phyloP scores from a whole-genome alignment of 495 filamentous ascomycete species.

The Xylaria castorea region DNA sequence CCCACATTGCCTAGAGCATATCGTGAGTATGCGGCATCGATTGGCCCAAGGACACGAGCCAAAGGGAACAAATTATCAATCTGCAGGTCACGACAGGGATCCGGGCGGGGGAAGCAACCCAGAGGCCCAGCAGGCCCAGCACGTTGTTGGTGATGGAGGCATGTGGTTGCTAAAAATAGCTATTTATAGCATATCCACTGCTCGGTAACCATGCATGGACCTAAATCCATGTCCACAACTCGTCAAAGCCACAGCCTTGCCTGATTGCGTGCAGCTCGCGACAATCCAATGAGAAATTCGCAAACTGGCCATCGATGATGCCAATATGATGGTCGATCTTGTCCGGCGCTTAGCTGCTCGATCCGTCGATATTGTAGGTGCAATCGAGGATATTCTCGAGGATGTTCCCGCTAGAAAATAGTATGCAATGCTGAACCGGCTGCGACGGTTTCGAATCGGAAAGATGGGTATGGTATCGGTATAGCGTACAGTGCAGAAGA shows the following conservation, averaged over 20 bases:
- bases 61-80: constrained; percentile 12
- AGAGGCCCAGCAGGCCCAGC: constrained; percentile 7
- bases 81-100: constrained; percentile 6
- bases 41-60: neutral
- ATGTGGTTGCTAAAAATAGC: constrained; percentile 44
- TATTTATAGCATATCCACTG: constrained; percentile 41
- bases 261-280: constrained; percentile 24
- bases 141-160: constrained; percentile 24
- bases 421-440: neutral
- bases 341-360: constrained; percentile 20
- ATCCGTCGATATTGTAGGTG: neutral
- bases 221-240: constrained; percentile 16
- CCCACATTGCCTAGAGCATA: constrained; percentile 18
- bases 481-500: neutral
- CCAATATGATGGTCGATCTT: constrained; percentile 1
- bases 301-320: neutral
- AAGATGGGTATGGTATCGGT: neutral
- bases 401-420: neutral
- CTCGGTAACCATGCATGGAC: constrained; percentile 36
- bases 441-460: neutral
- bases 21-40: neutral
- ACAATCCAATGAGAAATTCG: constrained; percentile 17
- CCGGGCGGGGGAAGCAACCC: constrained; percentile 14
- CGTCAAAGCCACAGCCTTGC: constrained; percentile 30
- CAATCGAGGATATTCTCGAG: neutral